These are phyloP conservation scores for Kwoniella shandongensis DNA, from an alignment of 768 basidiomycete species.

Conservation along the genomic window DNA sequence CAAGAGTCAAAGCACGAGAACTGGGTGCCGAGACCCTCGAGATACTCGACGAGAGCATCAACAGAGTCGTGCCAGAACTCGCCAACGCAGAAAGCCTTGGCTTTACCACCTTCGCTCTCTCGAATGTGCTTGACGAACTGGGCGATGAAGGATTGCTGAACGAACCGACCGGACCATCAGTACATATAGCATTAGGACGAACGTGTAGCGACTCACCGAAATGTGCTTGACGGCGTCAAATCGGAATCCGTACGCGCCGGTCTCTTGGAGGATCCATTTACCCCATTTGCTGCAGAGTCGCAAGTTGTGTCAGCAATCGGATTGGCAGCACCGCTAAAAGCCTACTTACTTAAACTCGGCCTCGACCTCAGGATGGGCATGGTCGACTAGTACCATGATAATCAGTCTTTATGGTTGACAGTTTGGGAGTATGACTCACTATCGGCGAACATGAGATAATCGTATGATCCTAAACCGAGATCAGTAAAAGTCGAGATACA, in stretches of 20 bases:
- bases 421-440: slow-evolving; percentile 10
- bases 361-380: slow-evolving; percentile 75
- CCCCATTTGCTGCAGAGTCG: slow-evolving; percentile 63
- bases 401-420: not conserved
- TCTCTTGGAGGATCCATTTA: slow-evolving; percentile 67
- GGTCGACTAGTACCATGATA: slow-evolving; percentile 61
- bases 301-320: not conserved
- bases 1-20: slow-evolving; percentile 89
- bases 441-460: slow-evolving; percentile 52
- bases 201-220: slow-evolving; percentile 23
- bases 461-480: slow-evolving; percentile 36
- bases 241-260: slow-evolving; percentile 66
- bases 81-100: slow-evolving; percentile 65
- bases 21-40: slow-evolving; percentile 57
- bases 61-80: slow-evolving; percentile 73
- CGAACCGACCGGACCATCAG: not conserved
- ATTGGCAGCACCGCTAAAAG: no score
- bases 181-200: not conserved
- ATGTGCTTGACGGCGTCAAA: slow-evolving; percentile 87
- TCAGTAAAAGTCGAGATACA: not conserved
- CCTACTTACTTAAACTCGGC: slow-evolving; percentile 63
- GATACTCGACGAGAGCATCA: slow-evolving; percentile 44
- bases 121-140: slow-evolving; percentile 57
- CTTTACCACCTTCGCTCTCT: slow-evolving; percentile 51
- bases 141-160: slow-evolving; percentile 56